phyloP scores from a whole-genome alignment of 805 yeast species.

The Candida coleopterorum region DNA sequence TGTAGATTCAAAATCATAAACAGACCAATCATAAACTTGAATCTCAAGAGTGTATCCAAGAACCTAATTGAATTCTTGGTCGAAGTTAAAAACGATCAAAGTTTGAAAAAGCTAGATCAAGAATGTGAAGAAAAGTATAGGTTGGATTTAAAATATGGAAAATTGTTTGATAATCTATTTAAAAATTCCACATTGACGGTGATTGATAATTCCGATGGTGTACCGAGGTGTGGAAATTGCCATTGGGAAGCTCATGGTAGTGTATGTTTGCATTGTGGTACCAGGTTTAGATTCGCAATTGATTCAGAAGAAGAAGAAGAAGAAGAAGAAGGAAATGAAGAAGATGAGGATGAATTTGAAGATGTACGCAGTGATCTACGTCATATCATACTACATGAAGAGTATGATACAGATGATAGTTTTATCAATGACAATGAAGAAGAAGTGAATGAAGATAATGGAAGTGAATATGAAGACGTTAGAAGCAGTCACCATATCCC shows the following conservation, averaged over 20 bases:
- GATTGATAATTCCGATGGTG: conserved; percentile 64
- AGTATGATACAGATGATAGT: conserved; percentile 32
- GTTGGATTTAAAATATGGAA: conserved; percentile 31
- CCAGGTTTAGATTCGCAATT: conserved; percentile 38
- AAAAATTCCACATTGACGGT: conserved; percentile 43
- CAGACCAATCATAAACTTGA: conserved; percentile 51
- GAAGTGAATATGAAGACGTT: conserved; percentile 13
- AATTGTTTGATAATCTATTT: conserved; percentile 48
- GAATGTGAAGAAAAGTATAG: conserved; percentile 32
- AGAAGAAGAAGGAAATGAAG: conserved; percentile 32
- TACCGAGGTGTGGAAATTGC: conserved; percentile 68
- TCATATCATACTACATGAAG: conserved; percentile 25
- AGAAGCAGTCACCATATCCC: no score
- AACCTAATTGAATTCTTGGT: conserved; percentile 35
- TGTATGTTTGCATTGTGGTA: conserved; percentile 65
- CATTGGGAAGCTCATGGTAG: conserved; percentile 76
- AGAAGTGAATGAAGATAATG: conserved; percentile 11
- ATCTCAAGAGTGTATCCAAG: conserved; percentile 43
- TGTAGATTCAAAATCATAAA: conserved; percentile 49
- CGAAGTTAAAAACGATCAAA: conserved; percentile 24
- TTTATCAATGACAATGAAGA: conserved; percentile 24
- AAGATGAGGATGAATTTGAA: conserved; percentile 25
- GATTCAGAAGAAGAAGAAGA: conserved; percentile 31
- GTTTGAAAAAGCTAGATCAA: conserved; percentile 20
- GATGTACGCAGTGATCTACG: conserved; percentile 8